These are phyloP conservation scores for Penicillium brevicompactum DNA, from an alignment of 2,329 filamentous ascomycete genomes.

Conservation along the genomic window DNA sequence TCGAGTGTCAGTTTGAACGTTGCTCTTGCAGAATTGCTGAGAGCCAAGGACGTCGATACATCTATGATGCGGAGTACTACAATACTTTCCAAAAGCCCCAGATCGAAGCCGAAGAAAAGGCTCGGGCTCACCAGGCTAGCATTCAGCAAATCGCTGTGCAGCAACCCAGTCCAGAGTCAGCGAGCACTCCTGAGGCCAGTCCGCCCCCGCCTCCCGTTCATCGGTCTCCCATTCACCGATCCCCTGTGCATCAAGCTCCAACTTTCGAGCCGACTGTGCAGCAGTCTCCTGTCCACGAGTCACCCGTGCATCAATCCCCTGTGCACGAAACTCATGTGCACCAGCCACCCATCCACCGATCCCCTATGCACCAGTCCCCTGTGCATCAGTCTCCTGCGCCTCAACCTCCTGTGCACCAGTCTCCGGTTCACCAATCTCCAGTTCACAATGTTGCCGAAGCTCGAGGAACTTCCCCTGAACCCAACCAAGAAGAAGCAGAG, in stretches of 20 bases:
- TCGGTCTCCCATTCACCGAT: background rate
- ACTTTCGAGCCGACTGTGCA: background rate
- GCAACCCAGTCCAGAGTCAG: background rate
- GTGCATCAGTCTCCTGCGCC: background rate
- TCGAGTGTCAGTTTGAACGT: conserved; percentile 52
- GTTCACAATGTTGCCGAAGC: background rate
- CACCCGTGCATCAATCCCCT: background rate
- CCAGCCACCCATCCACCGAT: background rate
- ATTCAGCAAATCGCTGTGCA: background rate
- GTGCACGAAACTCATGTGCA: background rate
- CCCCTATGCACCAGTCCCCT: background rate
- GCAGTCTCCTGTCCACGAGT: background rate
- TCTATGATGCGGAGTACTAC: conserved; percentile 41
- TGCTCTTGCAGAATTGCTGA: conserved; percentile 53
- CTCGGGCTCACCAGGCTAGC: conserved; percentile 8
- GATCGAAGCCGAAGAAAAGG: conserved; percentile 16
- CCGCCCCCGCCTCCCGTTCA: conserved; percentile 6
- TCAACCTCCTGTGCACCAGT: background rate
- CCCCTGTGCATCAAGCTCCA: background rate
- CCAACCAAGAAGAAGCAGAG: conserved; percentile 9
- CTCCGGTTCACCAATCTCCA: background rate
- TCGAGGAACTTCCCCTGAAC: background rate
- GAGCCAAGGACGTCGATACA: conserved; percentile 40
- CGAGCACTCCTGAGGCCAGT: conserved; percentile 2
- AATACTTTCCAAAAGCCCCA: conserved; percentile 24